Evolutionary conservation across 306 rosid species (phyloP).

Genomic region (Cicer cuneatum): DNA sequence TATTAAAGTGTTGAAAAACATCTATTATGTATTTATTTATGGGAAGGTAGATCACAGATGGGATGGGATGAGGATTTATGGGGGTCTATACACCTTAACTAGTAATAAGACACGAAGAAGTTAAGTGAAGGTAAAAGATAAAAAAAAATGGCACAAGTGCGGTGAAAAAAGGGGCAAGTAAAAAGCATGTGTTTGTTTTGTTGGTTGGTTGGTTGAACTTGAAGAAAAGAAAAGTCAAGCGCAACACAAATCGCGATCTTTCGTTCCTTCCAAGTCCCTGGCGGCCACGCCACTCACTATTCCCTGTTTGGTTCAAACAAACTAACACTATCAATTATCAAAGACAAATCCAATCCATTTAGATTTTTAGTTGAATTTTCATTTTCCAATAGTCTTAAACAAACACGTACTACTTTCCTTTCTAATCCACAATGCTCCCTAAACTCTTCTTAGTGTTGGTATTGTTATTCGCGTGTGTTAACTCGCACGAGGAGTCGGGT

Average conservation of each 20-base stretch:
- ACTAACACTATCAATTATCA: not conserved
- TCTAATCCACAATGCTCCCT: conserved; percentile 53
- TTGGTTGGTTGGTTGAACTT: not conserved
- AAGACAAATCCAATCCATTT: not conserved
- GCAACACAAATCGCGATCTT: conserved; percentile 33
- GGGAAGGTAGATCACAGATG: not conserved
- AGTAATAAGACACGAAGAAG: not conserved
- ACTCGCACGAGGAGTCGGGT: conserved; percentile 84
- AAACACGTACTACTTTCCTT: not conserved
- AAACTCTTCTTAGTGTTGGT: conserved; percentile 41
- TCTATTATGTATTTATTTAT: too few species aligned
- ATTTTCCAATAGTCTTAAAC: not conserved
- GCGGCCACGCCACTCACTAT: not conserved
- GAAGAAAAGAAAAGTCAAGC: conserved; percentile 35
- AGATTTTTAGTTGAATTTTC: not conserved
- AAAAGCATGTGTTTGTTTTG: not conserved
- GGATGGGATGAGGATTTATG: not conserved
- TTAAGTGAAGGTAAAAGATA: not conserved
- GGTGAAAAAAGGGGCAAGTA: not conserved
- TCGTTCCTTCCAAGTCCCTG: conserved; percentile 12
- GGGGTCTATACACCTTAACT: not conserved
- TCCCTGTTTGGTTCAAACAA: not conserved
- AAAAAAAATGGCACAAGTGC: not conserved
- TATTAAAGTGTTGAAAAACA: too few species aligned
- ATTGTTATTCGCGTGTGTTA: conserved; percentile 42